These are phyloP conservation scores for Wickerhamiella occidentalis DNA, from an alignment of 805 yeast genomes.

Conservation along the genomic window DNA sequence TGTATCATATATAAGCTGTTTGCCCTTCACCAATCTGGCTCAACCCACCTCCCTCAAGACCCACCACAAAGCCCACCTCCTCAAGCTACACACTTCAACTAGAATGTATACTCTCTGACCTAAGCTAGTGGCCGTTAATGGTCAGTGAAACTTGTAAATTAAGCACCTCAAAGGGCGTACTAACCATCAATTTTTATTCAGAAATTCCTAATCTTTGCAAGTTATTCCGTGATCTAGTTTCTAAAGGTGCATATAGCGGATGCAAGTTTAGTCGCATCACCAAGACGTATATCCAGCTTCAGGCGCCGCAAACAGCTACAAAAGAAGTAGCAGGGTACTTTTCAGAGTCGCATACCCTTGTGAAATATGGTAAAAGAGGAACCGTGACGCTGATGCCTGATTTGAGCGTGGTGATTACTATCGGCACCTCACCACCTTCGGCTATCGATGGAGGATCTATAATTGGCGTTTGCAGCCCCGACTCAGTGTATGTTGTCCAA, in stretches of 20 bases:
- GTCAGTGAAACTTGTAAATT: background rate
- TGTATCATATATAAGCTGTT: too few relatives aligned
- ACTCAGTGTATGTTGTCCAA: background rate
- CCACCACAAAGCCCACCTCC: too few relatives aligned
- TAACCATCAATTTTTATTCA: background rate
- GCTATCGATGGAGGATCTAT: background rate
- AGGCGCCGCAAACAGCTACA: background rate
- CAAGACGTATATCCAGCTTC: background rate
- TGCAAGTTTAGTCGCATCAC: background rate
- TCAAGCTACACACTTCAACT: background rate
- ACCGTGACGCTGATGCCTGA: background rate
- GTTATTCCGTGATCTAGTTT: background rate
- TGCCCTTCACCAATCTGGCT: too few relatives aligned
- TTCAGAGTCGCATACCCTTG: background rate
- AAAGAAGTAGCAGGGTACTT: background rate
- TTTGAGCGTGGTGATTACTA: constrained; percentile 1
- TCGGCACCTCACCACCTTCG: background rate
- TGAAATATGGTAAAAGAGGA: background rate
- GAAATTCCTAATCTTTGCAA: background rate
- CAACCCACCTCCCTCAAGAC: too few relatives aligned
- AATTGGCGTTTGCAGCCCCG: background rate
- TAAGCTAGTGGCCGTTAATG: background rate
- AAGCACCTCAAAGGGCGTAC: background rate
- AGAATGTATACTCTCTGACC: background rate
- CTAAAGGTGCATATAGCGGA: background rate